Base-by-base conservation (phyloP, 306 rosid genomes). In the Luffa aegyptiaca region DNA sequence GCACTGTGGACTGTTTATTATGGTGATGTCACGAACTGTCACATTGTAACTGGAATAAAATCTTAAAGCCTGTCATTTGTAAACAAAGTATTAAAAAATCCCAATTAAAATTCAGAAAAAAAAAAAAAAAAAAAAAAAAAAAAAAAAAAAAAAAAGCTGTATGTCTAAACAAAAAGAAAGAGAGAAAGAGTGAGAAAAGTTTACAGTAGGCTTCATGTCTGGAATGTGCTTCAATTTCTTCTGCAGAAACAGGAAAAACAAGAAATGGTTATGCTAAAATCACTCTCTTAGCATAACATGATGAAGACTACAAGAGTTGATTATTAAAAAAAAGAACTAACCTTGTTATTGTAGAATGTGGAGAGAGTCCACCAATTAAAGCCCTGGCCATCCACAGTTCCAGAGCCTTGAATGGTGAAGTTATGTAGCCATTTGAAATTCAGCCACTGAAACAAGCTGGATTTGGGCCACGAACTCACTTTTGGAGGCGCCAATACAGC, bases 321-420 rank as follows among this genome's bases (percentile, higher is more conserved):
- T 18, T 17, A 31, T 10, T 4, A 44, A 44, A 3, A 14, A 64
- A 11, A 58, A 6, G 41, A 77, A 74, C 73, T 36, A 79, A 88
- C 97, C 88, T 89, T 85, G 76, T 76, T 83, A 42, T 79, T 17
- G 78, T 81, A 75, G 53, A 76, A 59, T 68, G 82, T 58, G 49
- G 87, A 80, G 75, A 66, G 52, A 17, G 45, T 64, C 98, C 98
- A 95, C 98, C 97, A 95, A 20, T 86, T 77, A 79, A 76, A 82
- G 75, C 98, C 97, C 85, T 91, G 93, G 78, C 97, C 98, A 85
- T 95, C 91, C 59, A 93, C 83, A 84, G 86, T 84, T 44, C 98
- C 98, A 82, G 88, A 61, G 41, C 98, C 98, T 80, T 83, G 90
- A 84, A 95, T 78, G 64, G 97, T 95, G 85, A 95, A 91, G 49